Conservation (phyloP, 352 stramenopile species). For the Thraustotheca clavata region DNA sequence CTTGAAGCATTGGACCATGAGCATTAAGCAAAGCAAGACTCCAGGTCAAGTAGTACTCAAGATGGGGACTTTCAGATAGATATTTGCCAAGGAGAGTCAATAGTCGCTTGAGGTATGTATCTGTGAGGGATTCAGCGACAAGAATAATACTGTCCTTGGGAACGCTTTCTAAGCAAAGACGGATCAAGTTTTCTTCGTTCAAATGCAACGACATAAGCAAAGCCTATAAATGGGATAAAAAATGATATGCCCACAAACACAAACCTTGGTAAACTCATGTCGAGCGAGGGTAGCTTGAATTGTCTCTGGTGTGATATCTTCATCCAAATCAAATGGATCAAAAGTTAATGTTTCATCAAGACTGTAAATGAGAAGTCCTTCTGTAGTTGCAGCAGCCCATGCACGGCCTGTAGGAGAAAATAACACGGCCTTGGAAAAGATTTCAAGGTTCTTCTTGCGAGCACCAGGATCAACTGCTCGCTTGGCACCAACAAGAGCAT, state of each 20-base stretch:
- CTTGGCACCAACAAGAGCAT: slow-evolving; percentile 66
- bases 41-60: slow-evolving; percentile 98
- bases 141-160: slow-evolving; percentile 84
- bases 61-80: slow-evolving; percentile 88
- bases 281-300: slow-evolving; percentile 82
- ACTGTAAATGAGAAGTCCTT: slow-evolving; percentile 97
- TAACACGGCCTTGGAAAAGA: slow-evolving; percentile 86
- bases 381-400: slow-evolving; percentile 94
- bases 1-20: slow-evolving; percentile 83
- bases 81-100: slow-evolving; percentile 90
- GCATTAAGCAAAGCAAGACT: slow-evolving; percentile 90
- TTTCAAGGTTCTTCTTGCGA: slow-evolving; percentile 75
- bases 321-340: slow-evolving; percentile 97
- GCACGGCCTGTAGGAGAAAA: slow-evolving; percentile 97
- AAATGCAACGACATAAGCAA: slow-evolving; percentile 95
- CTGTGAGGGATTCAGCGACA: slow-evolving; percentile 86
- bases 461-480: slow-evolving; percentile 90
- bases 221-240: slow-evolving; percentile 28
- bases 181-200: slow-evolving; percentile 93
- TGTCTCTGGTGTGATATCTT: slow-evolving; percentile 93
- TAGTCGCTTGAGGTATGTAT: slow-evolving; percentile 88
- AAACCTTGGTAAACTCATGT: slow-evolving; percentile 78
- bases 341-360: slow-evolving; percentile 96
- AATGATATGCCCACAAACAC: neutral
- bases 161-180: slow-evolving; percentile 86